Evolutionary conservation across 805 yeast genomes (phyloP), one percentile per base, ranked within the genome.

Genomic region (Ogataea nakhonphanomensis): DNA sequence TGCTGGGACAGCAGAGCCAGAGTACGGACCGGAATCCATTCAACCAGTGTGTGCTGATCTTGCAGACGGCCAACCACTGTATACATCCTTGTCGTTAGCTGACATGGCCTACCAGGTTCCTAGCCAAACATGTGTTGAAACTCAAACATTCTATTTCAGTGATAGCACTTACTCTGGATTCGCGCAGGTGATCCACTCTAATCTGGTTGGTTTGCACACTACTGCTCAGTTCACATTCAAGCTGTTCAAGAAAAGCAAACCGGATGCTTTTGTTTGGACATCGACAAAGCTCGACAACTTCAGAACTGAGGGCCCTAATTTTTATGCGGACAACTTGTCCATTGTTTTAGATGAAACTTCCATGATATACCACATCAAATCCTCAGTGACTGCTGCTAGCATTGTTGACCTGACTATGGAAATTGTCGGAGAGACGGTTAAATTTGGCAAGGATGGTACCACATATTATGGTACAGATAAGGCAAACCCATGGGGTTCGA

Each of bases 1-100:
- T 33, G 91, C 97, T 5, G 99, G 99, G 40, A 78, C 95, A 9
- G 96, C 96, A 2, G 99, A 93, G 64, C 99, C 99, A 20, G 95
- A 84, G 59, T 93, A 93, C 57, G 99, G 99, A 38, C 75, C 83
- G 29, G 96, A 84, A 36, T 95, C 95, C 29, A 86, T 93, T 51
- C 91, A 84, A 56, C 77, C 97, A n/a, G 79, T 90, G 43, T 51
- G 53, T 11, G 29, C 43, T 17, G 76, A 84, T 30, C 76, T 76
- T 32, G 78, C 82, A 33, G 68, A 66, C 30, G 76, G 68, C 24
- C 70, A 72, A 28, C 78, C 80, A 50, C 75, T 85, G 1, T 85
- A 67, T 54, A 70, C 80, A 22, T 71, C 67, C 15, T 75, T 93
- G 25, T 66, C 73, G 8, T 58, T 63, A n/a, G 76, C 73, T 11